These are phyloP conservation scores for Cubamyces sp. DNA, from an alignment of 768 basidiomycete species.

Conservation along the genomic window DNA sequence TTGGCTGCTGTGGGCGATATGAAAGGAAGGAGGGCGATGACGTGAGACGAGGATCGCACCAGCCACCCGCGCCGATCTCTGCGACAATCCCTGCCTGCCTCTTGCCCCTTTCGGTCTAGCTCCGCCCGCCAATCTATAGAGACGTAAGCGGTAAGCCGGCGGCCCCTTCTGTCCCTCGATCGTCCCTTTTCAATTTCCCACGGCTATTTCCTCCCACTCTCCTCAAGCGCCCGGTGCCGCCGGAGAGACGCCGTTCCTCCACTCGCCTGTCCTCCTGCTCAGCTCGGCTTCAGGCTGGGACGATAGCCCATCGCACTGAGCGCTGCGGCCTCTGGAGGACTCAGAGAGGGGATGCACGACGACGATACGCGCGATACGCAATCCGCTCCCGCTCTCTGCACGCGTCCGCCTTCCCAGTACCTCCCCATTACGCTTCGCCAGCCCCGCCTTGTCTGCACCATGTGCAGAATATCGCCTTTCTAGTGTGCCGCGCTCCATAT, in stretches of 20 bases:
- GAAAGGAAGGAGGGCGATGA: neutral
- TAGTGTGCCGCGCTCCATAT: too few species aligned
- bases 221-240: neutral
- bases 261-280: too few species aligned
- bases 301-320: neutral
- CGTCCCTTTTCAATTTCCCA: neutral
- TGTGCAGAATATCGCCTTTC: neutral
- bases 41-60: slow-evolving; percentile 10
- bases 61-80: slow-evolving; percentile 3
- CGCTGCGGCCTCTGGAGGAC: too few species aligned
- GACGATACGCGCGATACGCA: neutral
- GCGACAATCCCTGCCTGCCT: slow-evolving; percentile 15
- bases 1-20: neutral
- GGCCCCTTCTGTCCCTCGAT: neutral
- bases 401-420: neutral
- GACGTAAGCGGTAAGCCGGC: neutral
- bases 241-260: too few species aligned
- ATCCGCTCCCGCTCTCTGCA: slow-evolving; percentile 6
- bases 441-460: neutral
- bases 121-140: neutral
- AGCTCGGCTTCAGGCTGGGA: neutral
- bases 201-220: neutral
- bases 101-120: neutral
- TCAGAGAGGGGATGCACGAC: neutral
- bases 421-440: neutral